Evolutionary conservation across 805 yeast genomes (phyloP).

Genomic region (Komagataella phaffii): DNA sequence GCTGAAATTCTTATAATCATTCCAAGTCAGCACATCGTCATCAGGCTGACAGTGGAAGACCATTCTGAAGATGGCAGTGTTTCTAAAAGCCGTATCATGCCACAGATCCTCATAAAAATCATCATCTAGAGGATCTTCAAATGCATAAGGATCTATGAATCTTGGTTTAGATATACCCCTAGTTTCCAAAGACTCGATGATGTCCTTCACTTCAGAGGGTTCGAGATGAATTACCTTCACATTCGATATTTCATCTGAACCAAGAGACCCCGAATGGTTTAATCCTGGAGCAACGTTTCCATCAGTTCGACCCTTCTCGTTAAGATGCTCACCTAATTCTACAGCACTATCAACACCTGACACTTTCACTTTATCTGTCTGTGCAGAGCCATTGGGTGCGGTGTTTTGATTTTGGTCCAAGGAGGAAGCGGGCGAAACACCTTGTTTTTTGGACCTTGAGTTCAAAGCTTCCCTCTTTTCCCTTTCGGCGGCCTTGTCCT

Average conservation of each 20-base stretch:
- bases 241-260: background rate
- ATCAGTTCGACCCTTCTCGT: background rate
- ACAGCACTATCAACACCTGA: background rate
- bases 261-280: background rate
- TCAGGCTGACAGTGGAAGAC: slow-evolving; percentile 95
- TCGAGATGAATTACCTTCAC: background rate
- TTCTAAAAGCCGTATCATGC: slow-evolving; percentile 72
- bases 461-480: slow-evolving; percentile 16
- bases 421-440: background rate
- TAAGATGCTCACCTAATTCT: background rate
- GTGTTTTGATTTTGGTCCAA: background rate
- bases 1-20: slow-evolving; percentile 65
- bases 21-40: slow-evolving; percentile 81
- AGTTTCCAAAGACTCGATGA: background rate
- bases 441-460: background rate
- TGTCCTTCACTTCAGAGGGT: background rate
- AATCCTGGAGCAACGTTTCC: background rate
- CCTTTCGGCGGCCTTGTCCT: slow-evolving; percentile 23
- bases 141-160: slow-evolving; percentile 61
- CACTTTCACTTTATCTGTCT: background rate
- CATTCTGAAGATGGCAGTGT: slow-evolving; percentile 67
- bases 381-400: background rate
- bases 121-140: slow-evolving; percentile 78
- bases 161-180: background rate
- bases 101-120: slow-evolving; percentile 77